These are phyloP conservation scores for Mesotaenium endlicherianum DNA, from an alignment of 139 green algal genomes.

Conservation along the genomic window DNA sequence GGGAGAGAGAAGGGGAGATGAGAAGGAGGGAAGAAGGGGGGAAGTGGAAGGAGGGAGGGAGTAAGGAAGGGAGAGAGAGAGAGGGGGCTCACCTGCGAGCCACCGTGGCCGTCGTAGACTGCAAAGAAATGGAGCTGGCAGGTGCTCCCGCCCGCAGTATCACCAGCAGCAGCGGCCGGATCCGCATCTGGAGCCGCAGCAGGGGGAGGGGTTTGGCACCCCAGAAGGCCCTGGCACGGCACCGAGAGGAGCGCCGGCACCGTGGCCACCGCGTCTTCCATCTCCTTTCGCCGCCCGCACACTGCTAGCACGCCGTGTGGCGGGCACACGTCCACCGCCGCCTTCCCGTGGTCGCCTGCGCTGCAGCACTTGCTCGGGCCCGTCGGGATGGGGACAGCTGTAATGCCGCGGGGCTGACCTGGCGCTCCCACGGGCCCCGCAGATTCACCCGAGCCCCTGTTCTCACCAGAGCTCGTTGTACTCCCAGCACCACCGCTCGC, in stretches of 20 bases:
- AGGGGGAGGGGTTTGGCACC: too few species aligned
- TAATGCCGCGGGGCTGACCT: too few species aligned
- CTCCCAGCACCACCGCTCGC: too few species aligned
- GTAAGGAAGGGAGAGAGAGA: neutral
- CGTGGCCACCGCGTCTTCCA: slow-evolving; percentile 14
- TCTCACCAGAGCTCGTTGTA: too few species aligned
- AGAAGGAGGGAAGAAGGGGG: slow-evolving; percentile 2
- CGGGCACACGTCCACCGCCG: neutral
- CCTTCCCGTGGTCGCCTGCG: neutral
- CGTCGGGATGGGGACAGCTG: too few species aligned
- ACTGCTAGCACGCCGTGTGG: slow-evolving; percentile 7
- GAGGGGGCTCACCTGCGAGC: slow-evolving; percentile 16
- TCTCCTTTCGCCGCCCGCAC: slow-evolving; percentile 15
- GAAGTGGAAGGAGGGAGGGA: neutral
- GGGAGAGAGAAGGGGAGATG: slow-evolving; percentile 18
- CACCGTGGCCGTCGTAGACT: slow-evolving; percentile 47
- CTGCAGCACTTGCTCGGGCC: neutral
- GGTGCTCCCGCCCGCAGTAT: neutral
- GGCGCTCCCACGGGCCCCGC: too few species aligned
- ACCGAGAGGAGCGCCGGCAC: neutral
- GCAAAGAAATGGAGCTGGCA: slow-evolving; percentile 45
- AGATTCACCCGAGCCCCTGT: too few species aligned
- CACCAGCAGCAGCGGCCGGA: too few species aligned
- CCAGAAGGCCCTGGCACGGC: neutral
- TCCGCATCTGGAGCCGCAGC: too few species aligned